phyloP scores from a whole-genome alignment of 2,329 filamentous ascomycete genomes.

The Beauveria caledonica region DNA sequence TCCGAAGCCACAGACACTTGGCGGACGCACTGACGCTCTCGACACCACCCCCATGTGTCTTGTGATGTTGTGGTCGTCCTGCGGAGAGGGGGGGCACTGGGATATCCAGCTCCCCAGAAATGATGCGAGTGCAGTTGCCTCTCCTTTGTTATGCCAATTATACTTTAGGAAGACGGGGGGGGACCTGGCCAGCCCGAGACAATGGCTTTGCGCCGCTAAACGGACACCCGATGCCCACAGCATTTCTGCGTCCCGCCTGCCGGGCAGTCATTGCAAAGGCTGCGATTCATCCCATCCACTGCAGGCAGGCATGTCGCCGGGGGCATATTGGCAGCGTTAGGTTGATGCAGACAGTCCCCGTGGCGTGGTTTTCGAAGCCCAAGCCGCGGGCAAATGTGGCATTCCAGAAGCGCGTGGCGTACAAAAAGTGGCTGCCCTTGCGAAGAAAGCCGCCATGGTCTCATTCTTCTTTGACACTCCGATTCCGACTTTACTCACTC shows the following conservation, averaged over 20 bases:
- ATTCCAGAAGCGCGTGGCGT: constrained; percentile 1
- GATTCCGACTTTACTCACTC: not conserved
- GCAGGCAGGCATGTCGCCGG: too few species aligned
- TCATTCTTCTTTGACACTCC: not conserved
- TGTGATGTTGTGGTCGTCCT: not conserved
- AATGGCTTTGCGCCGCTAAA: too few species aligned
- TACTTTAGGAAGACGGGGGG: too few species aligned
- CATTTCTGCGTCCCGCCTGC: too few species aligned
- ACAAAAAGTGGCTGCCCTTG: not conserved
- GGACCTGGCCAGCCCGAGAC: too few species aligned
- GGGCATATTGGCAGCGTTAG: too few species aligned
- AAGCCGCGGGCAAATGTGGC: not conserved
- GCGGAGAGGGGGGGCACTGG: not conserved
- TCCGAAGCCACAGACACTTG: constrained; percentile 3
- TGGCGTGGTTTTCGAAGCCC: not conserved
- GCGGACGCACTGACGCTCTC: not conserved
- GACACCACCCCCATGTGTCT: not conserved
- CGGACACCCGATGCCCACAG: too few species aligned
- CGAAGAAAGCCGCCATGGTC: not conserved
- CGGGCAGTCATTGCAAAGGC: too few species aligned
- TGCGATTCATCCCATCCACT: too few species aligned
- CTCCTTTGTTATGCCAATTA: too few species aligned
- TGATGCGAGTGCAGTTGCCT: too few species aligned
- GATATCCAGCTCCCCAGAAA: not conserved
- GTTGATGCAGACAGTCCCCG: not conserved